Evolutionary conservation across 1,284 basidiomycete genomes (phyloP).

Genomic region (Omphalotus olearius): DNA sequence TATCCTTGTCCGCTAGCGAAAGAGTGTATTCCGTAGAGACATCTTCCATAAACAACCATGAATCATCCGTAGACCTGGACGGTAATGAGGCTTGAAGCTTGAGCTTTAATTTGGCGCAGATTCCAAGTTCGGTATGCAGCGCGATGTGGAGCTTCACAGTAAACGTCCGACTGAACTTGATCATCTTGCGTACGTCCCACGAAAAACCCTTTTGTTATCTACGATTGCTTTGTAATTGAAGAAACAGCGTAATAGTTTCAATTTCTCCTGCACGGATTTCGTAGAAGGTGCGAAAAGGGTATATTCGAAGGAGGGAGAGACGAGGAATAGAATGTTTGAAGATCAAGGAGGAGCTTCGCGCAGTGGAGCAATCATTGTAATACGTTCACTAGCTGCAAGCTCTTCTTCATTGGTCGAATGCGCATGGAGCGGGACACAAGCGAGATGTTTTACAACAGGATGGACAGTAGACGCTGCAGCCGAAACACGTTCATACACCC

Average conservation of each 20-base stretch:
- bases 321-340: not conserved
- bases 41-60: conserved; percentile 17
- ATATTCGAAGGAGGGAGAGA: not conserved
- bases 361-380: conserved; percentile 12
- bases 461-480: conserved; percentile 3
- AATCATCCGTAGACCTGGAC: conserved; percentile 12
- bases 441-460: conserved; percentile 1
- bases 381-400: conserved; percentile 6
- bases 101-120: conserved; percentile 14
- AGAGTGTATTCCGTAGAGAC: conserved; percentile 9
- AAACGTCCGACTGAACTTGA: conserved; percentile 14
- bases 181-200: not conserved
- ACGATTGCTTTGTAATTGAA: conserved; percentile 9
- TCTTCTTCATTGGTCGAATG: conserved; percentile 1
- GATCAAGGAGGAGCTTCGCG: conserved; percentile 4
- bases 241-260: not conserved
- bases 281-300: too few species aligned
- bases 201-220: conserved; percentile 11
- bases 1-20: too few species aligned
- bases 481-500: not conserved
- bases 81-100: too few species aligned
- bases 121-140: conserved; percentile 6
- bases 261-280: too few species aligned
- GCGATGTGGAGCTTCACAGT: conserved; percentile 13
- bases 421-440: not conserved